Conservation (phyloP, 345 rosid genomes). For the Corchorus capsularis region DNA sequence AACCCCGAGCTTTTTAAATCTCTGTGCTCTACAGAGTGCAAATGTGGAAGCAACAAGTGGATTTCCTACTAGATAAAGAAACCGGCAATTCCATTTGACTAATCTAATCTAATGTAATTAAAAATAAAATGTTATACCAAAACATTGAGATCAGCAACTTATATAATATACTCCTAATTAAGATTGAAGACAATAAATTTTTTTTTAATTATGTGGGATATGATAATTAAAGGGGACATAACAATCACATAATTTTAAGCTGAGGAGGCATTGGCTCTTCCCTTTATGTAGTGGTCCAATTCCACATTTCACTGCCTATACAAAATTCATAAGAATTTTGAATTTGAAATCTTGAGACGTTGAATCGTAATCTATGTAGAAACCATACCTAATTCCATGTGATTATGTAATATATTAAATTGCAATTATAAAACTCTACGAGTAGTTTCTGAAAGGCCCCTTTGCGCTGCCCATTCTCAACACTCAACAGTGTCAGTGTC, state of each 20-base stretch:
- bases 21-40: background rate
- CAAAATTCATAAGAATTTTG: background rate
- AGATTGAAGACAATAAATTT: background rate
- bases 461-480: background rate
- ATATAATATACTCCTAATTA: background rate
- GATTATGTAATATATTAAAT: background rate
- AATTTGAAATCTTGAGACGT: background rate
- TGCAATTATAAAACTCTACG: too few relatives aligned
- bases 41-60: background rate
- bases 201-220: background rate
- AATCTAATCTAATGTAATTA: too few relatives aligned
- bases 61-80: background rate
- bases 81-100: background rate
- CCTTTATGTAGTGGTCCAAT: background rate
- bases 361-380: background rate
- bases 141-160: background rate
- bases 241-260: background rate
- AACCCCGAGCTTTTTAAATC: background rate
- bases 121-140: background rate
- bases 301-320: slow-evolving; percentile 1
- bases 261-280: background rate
- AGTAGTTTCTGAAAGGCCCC: background rate
- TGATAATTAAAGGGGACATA: background rate
- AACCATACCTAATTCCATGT: slow-evolving; percentile 16
- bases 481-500: background rate